Percentiles rank a stretch among this genome's conserved stretches.
phyloP scores from a whole-genome alignment of 2,329 filamentous ascomycete genomes.

The Cladophialophora carrionii region DNA sequence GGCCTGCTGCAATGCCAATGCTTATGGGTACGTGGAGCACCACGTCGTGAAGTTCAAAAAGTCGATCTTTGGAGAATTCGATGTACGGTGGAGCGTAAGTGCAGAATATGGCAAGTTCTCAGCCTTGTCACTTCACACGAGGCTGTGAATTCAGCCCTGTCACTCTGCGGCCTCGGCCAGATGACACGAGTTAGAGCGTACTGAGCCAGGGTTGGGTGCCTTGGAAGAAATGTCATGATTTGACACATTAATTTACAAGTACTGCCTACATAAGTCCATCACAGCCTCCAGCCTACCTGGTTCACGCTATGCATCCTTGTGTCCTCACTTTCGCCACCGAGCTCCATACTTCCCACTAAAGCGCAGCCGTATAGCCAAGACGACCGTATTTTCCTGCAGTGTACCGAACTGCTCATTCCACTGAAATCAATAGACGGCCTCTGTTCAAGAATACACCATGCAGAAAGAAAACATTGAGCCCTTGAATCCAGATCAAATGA shows the following conservation, averaged over 20 bases:
- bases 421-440: background rate
- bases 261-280: background rate
- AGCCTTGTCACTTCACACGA: background rate
- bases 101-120: background rate
- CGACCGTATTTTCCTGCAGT: background rate
- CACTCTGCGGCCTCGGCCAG: background rate
- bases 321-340: background rate
- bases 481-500: background rate
- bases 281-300: background rate
- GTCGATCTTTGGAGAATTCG: background rate
- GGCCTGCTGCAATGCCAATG: background rate
- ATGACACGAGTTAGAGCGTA: background rate
- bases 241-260: background rate
- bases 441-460: background rate
- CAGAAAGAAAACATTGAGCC: background rate
- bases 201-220: too few relatives aligned
- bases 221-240: background rate
- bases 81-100: slow-evolving; percentile 14
- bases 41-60: background rate
- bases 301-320: background rate
- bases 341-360: background rate
- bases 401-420: background rate
- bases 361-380: background rate
- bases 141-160: background rate
- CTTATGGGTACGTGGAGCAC: background rate